Evolutionary conservation across 352 stramenopile genomes (phyloP).

Genomic region (Pythium dissimile): DNA sequence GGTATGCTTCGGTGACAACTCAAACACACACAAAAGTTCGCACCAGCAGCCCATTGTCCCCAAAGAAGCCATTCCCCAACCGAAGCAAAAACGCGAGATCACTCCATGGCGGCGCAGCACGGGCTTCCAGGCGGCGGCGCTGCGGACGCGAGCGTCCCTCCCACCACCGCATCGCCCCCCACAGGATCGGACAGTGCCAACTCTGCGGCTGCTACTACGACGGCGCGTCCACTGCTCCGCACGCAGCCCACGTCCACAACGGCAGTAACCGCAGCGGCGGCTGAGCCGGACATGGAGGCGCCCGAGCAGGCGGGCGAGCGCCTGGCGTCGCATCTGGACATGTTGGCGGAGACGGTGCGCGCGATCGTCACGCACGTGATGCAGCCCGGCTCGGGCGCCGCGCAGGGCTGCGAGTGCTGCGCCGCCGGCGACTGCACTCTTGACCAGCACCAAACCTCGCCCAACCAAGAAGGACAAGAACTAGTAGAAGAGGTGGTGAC

Average conservation of each 20-base stretch:
- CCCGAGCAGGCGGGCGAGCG: slow-evolving; percentile 1
- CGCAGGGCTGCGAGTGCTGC: neutral
- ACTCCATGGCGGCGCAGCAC: neutral
- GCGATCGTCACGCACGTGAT: slow-evolving; percentile 40
- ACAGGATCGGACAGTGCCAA: too few relatives aligned
- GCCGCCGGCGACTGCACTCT: neutral
- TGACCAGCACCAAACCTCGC: neutral
- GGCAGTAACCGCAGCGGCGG: neutral
- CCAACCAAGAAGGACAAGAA: too few relatives aligned
- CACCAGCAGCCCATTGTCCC: slow-evolving; percentile 10
- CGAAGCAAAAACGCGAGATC: neutral
- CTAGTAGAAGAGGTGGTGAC: neutral
- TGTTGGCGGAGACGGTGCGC: slow-evolving; percentile 58
- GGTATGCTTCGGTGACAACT: neutral
- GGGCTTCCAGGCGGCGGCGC: neutral
- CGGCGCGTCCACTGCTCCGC: too few relatives aligned
- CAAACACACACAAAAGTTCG: slow-evolving; percentile 24
- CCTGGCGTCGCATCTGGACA: slow-evolving; percentile 41
- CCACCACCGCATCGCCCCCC: neutral
- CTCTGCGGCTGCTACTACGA: too few relatives aligned
- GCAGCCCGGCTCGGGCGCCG: slow-evolving; percentile 1
- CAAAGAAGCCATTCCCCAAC: neutral
- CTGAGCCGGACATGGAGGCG: neutral
- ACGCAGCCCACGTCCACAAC: neutral
- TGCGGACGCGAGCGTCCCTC: neutral